Evolutionary conservation across 2,329 filamentous ascomycete genomes (phyloP).

Genomic region (Shiraia bambusicola): DNA sequence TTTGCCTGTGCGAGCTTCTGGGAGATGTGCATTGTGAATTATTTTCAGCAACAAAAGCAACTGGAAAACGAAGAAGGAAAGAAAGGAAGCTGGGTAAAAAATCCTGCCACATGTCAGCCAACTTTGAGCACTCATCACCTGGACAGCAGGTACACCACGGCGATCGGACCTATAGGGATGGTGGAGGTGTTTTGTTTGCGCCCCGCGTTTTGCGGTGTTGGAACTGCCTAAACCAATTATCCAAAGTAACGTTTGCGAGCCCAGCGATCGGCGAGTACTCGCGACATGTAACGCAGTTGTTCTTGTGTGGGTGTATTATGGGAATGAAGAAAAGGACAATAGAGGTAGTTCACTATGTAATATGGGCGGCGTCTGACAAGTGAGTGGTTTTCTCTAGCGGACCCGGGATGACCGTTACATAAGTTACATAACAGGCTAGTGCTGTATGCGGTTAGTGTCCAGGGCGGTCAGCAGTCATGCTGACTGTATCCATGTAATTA

Average conservation of each 20-base stretch:
- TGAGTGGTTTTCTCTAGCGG: constrained; percentile 24
- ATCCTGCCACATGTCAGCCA: constrained; percentile 6
- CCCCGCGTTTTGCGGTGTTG: constrained; percentile 16
- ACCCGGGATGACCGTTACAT: too few species aligned
- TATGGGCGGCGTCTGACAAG: constrained; percentile 6
- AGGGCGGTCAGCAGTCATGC: constrained; percentile 3
- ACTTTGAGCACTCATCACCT: background rate
- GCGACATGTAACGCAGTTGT: constrained; percentile 52
- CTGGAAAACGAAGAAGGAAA: constrained; percentile 1
- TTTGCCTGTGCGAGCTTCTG: constrained; percentile 85
- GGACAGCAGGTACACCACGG: constrained; percentile 22
- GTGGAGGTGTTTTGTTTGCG: constrained; percentile 5
- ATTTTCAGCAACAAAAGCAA: background rate
- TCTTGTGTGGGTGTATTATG: constrained; percentile 4
- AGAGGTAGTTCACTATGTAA: too few species aligned
- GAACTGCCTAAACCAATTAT: constrained; percentile 33
- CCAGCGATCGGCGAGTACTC: constrained; percentile 55
- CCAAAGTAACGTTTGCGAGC: constrained; percentile 50
- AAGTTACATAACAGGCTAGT: too few species aligned
- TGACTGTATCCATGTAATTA: too few species aligned
- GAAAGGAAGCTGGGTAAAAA: constrained; percentile 4
- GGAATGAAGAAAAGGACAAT: constrained; percentile 1
- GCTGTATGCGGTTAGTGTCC: constrained; percentile 20
- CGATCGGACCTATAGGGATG: constrained; percentile 26
- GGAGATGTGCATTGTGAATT: constrained; percentile 83